phyloP scores from a whole-genome alignment of 2,329 filamentous ascomycete species.

The Harringtonia aguacate region DNA sequence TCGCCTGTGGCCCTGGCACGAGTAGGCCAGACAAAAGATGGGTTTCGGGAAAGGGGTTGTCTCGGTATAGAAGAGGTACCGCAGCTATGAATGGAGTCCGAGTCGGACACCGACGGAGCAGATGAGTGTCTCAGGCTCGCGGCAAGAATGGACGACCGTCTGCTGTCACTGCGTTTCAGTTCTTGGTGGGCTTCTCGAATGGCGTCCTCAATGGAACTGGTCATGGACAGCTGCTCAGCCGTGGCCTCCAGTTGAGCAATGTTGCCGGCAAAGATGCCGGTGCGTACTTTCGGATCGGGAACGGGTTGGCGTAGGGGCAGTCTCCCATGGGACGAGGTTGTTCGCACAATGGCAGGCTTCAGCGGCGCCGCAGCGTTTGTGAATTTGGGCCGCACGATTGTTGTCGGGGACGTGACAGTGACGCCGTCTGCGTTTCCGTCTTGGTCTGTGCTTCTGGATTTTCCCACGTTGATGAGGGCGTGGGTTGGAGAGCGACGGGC shows the following conservation, averaged over 20 bases:
- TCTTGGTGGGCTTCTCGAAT: slow-evolving; percentile 64
- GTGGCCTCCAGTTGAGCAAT: slow-evolving; percentile 66
- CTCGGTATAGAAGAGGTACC: too few relatives aligned
- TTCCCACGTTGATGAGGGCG: not conserved
- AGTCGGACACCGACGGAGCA: not conserved
- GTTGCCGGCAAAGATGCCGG: slow-evolving; percentile 53
- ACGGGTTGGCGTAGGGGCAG: slow-evolving; percentile 44
- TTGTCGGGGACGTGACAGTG: not conserved
- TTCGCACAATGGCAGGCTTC: slow-evolving; percentile 33
- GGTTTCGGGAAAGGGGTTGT: too few relatives aligned
- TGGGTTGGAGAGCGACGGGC: not conserved
- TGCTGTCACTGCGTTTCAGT: slow-evolving; percentile 59
- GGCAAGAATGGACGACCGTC: slow-evolving; percentile 51
- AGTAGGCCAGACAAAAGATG: not conserved
- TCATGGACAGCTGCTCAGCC: slow-evolving; percentile 62
- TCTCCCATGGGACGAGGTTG: slow-evolving; percentile 32
- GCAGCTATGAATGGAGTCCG: not conserved
- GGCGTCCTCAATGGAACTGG: slow-evolving; percentile 67
- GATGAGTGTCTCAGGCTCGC: slow-evolving; percentile 15
- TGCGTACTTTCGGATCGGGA: slow-evolving; percentile 50
- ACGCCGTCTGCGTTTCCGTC: too few relatives aligned
- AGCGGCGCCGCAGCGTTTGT: not conserved
- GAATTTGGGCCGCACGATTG: slow-evolving; percentile 7
- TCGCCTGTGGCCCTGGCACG: slow-evolving; percentile 43
- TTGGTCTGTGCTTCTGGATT: not conserved